A percentile compares a stretch with the other conserved stretches of the same genome.
phyloP scores from a whole-genome alignment of 2,329 filamentous ascomycete species.

The Hymenoscyphus repandus region DNA sequence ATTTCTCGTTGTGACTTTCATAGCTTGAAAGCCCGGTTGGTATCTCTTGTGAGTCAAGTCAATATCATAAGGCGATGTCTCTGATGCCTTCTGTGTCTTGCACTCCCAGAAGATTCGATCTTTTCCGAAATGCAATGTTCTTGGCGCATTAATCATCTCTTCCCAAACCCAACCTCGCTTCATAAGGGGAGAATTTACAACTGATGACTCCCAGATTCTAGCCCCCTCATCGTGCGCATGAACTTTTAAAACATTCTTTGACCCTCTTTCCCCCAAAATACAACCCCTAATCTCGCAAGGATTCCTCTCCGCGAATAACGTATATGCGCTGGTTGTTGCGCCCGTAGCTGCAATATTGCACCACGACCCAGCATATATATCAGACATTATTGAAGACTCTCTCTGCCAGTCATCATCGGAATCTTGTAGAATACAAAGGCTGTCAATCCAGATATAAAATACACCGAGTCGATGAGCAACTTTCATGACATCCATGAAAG shows the following conservation, averaged over 20 bases:
- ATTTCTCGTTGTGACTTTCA: not conserved
- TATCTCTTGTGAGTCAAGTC: slow-evolving; percentile 2
- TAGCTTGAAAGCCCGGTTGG: not conserved
- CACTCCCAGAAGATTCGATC: slow-evolving; percentile 13
- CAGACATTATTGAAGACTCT: slow-evolving; percentile 23
- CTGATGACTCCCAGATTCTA: slow-evolving; percentile 3
- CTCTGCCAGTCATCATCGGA: slow-evolving; percentile 25
- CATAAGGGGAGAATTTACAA: slow-evolving; percentile 5
- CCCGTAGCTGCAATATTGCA: slow-evolving; percentile 23
- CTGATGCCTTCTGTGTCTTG: slow-evolving; percentile 5
- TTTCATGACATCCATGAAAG: slow-evolving; percentile 27
- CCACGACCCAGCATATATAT: slow-evolving; percentile 23
- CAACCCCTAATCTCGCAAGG: slow-evolving; percentile 3
- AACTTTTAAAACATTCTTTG: not conserved
- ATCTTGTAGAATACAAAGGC: slow-evolving; percentile 31
- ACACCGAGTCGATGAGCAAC: slow-evolving; percentile 25
- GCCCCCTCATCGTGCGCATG: slow-evolving; percentile 4
- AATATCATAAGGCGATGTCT: slow-evolving; percentile 2
- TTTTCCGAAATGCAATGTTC: slow-evolving; percentile 10
- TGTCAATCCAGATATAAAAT: slow-evolving; percentile 32
- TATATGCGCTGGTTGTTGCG: not conserved
- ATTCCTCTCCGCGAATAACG: slow-evolving; percentile 4
- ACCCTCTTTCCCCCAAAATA: not conserved
- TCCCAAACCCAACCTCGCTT: slow-evolving; percentile 13
- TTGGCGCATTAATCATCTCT: slow-evolving; percentile 9